These are phyloP conservation scores for Cicer pinnatifidum DNA, from an alignment of 306 rosid species.

Conservation along the genomic window DNA sequence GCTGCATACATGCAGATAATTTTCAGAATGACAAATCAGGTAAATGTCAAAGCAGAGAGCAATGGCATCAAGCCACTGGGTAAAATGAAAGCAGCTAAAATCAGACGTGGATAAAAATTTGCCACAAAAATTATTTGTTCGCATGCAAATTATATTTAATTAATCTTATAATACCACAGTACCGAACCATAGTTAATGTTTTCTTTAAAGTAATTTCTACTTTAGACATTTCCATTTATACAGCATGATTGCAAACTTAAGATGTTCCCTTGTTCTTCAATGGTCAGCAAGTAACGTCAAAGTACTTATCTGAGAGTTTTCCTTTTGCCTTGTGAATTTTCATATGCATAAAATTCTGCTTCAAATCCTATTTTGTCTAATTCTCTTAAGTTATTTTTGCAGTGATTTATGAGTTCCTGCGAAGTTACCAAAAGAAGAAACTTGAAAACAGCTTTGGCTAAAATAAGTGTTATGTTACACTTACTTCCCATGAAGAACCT, in stretches of 20 bases:
- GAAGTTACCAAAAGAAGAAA: neutral
- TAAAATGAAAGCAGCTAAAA: neutral
- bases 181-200: neutral
- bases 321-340: neutral
- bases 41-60: conserved; percentile 39
- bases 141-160: neutral
- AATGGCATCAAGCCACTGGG: conserved; percentile 34
- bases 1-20: conserved; percentile 57
- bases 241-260: neutral
- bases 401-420: neutral
- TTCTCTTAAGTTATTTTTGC: neutral
- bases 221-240: neutral
- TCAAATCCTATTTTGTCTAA: neutral
- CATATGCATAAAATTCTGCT: neutral
- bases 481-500: conserved; percentile 71
- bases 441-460: neutral
- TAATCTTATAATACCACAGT: neutral
- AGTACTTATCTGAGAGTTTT: neutral
- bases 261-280: no score
- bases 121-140: neutral
- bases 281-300: no score
- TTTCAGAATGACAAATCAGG: conserved; percentile 45
- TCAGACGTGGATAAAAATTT: neutral
- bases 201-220: neutral
- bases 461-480: conserved; percentile 47